phyloP scores from a whole-genome alignment of 1,139 yeast species.

The Martiniozyma asiatica region DNA sequence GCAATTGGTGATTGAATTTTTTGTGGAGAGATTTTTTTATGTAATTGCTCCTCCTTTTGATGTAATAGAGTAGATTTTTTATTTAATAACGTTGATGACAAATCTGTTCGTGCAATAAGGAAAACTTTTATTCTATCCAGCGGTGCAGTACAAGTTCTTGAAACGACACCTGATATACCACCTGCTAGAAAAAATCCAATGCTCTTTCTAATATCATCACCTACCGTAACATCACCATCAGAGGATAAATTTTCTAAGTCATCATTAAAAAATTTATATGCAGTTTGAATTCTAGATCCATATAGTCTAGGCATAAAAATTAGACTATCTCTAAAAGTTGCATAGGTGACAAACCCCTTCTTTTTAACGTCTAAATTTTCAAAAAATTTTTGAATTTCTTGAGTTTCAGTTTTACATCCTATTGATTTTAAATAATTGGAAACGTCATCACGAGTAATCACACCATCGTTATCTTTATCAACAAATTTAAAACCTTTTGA shows the following conservation, averaged over 20 bases:
- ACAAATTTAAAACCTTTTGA: slow-evolving; percentile 55
- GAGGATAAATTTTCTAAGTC: slow-evolving; percentile 67
- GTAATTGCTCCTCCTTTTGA: slow-evolving; percentile 24
- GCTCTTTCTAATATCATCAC: slow-evolving; percentile 69
- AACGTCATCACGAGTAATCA: slow-evolving; percentile 53
- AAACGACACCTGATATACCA: slow-evolving; percentile 89
- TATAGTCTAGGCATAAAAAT: slow-evolving; percentile 62
- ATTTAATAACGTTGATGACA: slow-evolving; percentile 54
- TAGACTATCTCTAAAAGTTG: slow-evolving; percentile 76
- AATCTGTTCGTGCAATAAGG: slow-evolving; percentile 81
- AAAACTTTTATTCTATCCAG: slow-evolving; percentile 90
- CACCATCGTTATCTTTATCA: slow-evolving; percentile 71
- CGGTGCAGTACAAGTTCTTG: slow-evolving; percentile 97
- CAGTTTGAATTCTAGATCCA: slow-evolving; percentile 53
- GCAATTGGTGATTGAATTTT: slow-evolving; percentile 54
- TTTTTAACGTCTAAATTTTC: slow-evolving; percentile 45
- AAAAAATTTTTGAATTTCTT: slow-evolving; percentile 49
- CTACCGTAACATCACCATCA: slow-evolving; percentile 85
- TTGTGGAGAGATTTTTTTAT: slow-evolving; percentile 22
- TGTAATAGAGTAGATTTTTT: slow-evolving; percentile 38
- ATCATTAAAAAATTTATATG: slow-evolving; percentile 69
- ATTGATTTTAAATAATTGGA: slow-evolving; percentile 47
- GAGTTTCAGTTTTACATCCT: slow-evolving; percentile 39
- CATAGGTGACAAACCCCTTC: slow-evolving; percentile 66
- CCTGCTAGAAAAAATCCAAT: slow-evolving; percentile 90